Base-by-base conservation (phyloP, 2,329 filamentous ascomycete species). In the Fusarium sp. region DNA sequence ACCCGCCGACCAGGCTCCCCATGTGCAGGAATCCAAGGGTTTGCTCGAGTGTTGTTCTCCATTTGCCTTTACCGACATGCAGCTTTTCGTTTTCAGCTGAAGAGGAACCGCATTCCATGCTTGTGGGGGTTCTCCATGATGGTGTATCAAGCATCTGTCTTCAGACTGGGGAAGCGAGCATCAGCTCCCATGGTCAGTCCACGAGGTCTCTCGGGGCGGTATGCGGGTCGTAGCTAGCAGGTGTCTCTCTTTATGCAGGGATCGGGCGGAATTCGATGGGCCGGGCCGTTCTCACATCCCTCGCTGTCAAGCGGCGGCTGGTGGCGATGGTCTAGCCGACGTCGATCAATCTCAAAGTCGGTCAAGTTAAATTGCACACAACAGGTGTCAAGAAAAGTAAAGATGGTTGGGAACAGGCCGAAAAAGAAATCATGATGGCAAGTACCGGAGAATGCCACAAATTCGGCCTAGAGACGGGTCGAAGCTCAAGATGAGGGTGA, bases 281-380 rank as follows among this genome's bases (percentile, higher is more conserved):
- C 65, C 67, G 69, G 69, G 62, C 69, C 71, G 69, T 70, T 73
- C 68, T 53, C 68, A 31, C 65, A 64, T 71, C 42, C 70, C 55
- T 69, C 60, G 64, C 62, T 64, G 44, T 65, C 67, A 46, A 51
- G 58, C 51, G 40, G 64, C 61, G 56, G 61, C 53, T 56, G 62
- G 54, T 61, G 55, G 51, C 38, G 60, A 51, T 73, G 53, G 56
- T 42, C 67, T 69, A 69, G 69, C 31, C 46, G 49, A 27, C 23
- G 63, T 53, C 66, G 61, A 58, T 67, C 61, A 62, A 62, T 62
- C 60, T 51, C 56, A 58, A 60, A 58, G 58, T 59, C 61, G 38
- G 40, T 36, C 51, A 34, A 33, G 34, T 57, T 60, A 58, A 64
- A 63, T 64, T 63, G 53, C 65, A 49, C 42, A 50, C 18, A 38